phyloP scores from a whole-genome alignment of 2,329 filamentous ascomycete species.

The Diatrype stigma region DNA sequence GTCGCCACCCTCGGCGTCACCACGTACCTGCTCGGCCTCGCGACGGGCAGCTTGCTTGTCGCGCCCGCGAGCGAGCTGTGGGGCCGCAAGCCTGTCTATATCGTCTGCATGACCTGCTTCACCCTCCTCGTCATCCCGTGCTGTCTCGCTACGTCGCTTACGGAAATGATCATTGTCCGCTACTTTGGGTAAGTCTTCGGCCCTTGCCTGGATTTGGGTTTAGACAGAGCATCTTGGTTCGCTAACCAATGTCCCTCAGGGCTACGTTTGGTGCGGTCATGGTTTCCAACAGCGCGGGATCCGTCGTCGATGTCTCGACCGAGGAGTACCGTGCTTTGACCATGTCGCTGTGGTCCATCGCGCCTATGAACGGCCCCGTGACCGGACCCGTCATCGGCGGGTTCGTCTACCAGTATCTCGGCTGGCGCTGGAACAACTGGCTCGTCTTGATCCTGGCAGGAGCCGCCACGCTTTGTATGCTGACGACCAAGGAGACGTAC shows the following conservation, averaged over 20 bases:
- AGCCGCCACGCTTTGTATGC: constrained; percentile 54
- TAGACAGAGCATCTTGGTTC: constrained; percentile 18
- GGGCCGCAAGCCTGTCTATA: constrained; percentile 65
- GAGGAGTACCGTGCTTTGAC: constrained; percentile 78
- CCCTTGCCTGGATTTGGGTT: background rate
- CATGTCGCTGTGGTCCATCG: constrained; percentile 79
- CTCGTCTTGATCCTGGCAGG: constrained; percentile 69
- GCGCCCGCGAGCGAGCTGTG: constrained; percentile 72
- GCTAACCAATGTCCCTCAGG: constrained; percentile 27
- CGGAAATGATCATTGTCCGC: constrained; percentile 64
- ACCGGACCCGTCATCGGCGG: constrained; percentile 73
- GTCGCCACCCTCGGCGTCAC: constrained; percentile 73
- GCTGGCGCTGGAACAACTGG: constrained; percentile 89
- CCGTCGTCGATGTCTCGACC: constrained; percentile 75
- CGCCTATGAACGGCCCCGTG: constrained; percentile 66
- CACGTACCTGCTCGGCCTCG: constrained; percentile 72
- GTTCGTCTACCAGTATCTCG: constrained; percentile 71
- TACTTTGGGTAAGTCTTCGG: constrained; percentile 59
- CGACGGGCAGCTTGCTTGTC: constrained; percentile 65
- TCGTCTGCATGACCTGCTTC: constrained; percentile 61
- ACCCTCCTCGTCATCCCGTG: constrained; percentile 67
- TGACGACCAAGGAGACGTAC: constrained; percentile 70
- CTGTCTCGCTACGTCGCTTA: constrained; percentile 63
- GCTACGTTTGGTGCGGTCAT: constrained; percentile 73
- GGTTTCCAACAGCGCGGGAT: constrained; percentile 79